Evolutionary conservation across 106 monocot genomes (phyloP).

Genomic region (Dioscorea dumetorum): DNA sequence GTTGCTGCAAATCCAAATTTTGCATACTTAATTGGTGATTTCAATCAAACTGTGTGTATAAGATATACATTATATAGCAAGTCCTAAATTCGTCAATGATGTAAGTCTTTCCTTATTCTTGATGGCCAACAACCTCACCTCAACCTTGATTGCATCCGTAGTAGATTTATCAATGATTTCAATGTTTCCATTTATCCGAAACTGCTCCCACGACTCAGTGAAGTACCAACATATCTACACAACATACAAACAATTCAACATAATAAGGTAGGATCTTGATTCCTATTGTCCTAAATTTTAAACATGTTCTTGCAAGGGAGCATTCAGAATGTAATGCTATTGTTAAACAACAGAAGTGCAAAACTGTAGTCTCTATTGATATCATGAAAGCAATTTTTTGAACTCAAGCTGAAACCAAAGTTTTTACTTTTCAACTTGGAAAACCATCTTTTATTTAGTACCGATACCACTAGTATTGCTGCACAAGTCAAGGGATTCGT

Average conservation of each 20-base stretch:
- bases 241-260: neutral
- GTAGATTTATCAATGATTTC: slow-evolving; percentile 63
- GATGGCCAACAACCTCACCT: slow-evolving; percentile 29
- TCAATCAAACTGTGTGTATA: neutral
- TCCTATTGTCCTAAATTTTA: neutral
- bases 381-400: neutral
- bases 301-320: neutral
- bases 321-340: neutral
- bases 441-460: too few species aligned
- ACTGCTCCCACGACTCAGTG: slow-evolving; percentile 89
- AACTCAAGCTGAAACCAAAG: slow-evolving; percentile 11
- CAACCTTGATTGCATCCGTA: slow-evolving; percentile 47
- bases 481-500: too few species aligned
- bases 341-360: neutral
- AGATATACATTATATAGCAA: neutral
- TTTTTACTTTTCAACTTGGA: slow-evolving; percentile 17
- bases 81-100: neutral
- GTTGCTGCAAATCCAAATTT: slow-evolving; percentile 35
- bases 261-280: neutral
- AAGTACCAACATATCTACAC: slow-evolving; percentile 93
- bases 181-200: slow-evolving; percentile 69
- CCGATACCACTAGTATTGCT: too few species aligned
- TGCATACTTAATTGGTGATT: neutral
- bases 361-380: too few species aligned
- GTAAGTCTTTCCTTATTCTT: neutral